These are phyloP conservation scores for Fragilariopsis cylindrus DNA, from an alignment of 108 stramenopile species.

Conservation along the genomic window DNA sequence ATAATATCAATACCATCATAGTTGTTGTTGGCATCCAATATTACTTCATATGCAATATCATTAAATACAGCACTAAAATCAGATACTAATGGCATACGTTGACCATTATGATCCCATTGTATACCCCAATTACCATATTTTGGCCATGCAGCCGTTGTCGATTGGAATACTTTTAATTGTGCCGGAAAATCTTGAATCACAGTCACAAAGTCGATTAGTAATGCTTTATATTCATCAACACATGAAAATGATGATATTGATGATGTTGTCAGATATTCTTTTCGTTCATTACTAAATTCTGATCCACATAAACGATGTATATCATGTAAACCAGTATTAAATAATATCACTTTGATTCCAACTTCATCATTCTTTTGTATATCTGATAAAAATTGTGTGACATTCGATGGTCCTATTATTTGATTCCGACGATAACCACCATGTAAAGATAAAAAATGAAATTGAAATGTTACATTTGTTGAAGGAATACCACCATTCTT, in stretches of 20 bases:
- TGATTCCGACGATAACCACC: conserved; percentile 31
- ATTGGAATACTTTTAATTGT: conserved; percentile 61
- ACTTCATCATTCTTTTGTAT: conserved; percentile 7
- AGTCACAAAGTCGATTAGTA: conserved; percentile 38
- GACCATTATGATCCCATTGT: conserved; percentile 53
- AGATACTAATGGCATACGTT: conserved; percentile 58
- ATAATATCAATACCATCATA: conserved; percentile 39
- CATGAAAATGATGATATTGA: conserved; percentile 42
- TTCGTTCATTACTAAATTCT: conserved; percentile 36
- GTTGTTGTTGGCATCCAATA: conserved; percentile 18
- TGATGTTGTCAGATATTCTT: conserved; percentile 23
- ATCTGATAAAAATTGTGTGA: neutral
- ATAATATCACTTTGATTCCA: conserved; percentile 50
- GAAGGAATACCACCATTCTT: neutral
- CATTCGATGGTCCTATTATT: conserved; percentile 7
- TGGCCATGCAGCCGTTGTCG: conserved; percentile 73
- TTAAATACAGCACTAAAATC: conserved; percentile 60
- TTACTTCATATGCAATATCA: conserved; percentile 50
- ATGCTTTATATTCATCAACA: conserved; percentile 41
- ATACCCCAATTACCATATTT: conserved; percentile 81
- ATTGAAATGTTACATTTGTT: neutral
- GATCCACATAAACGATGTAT: conserved; percentile 65
- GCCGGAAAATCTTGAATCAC: conserved; percentile 42
- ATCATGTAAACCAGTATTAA: conserved; percentile 81
- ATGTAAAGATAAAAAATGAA: conserved; percentile 16